Evolutionary conservation across 2,329 filamentous ascomycete genomes (phyloP).

Genomic region (Cytospora paraplurivora): DNA sequence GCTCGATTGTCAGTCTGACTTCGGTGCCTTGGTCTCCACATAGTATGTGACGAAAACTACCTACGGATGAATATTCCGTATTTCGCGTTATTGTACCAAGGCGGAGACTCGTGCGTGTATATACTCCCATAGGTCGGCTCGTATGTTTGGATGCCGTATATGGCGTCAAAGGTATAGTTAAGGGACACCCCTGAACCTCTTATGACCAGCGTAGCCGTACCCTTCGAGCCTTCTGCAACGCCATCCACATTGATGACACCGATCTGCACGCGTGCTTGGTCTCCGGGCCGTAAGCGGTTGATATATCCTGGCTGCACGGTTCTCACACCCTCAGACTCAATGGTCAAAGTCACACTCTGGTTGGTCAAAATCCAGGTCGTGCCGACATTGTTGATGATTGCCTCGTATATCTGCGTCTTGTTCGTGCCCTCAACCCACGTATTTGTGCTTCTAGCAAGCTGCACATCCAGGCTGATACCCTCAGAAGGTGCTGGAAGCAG

Average conservation of each 20-base stretch:
- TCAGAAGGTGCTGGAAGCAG: slow-evolving; percentile 10
- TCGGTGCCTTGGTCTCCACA: neutral
- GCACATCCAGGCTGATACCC: slow-evolving; percentile 8
- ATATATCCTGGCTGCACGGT: slow-evolving; percentile 26
- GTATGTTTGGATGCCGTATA: slow-evolving; percentile 27
- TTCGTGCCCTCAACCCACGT: slow-evolving; percentile 27
- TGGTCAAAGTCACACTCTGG: slow-evolving; percentile 24
- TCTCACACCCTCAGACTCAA: slow-evolving; percentile 21
- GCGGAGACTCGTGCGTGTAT: slow-evolving; percentile 46
- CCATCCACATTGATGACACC: slow-evolving; percentile 21
- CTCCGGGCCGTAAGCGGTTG: slow-evolving; percentile 26
- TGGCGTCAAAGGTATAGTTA: slow-evolving; percentile 22
- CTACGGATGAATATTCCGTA: slow-evolving; percentile 59
- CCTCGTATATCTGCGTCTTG: slow-evolving; percentile 27
- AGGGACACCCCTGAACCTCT: slow-evolving; percentile 13
- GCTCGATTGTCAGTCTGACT: neutral
- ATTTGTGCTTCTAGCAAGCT: slow-evolving; percentile 26
- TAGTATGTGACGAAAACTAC: neutral
- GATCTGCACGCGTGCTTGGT: slow-evolving; percentile 26
- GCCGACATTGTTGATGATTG: slow-evolving; percentile 25
- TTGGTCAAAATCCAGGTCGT: slow-evolving; percentile 24
- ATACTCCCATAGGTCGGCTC: slow-evolving; percentile 36
- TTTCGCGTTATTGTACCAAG: slow-evolving; percentile 58
- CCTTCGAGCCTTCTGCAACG: slow-evolving; percentile 15
- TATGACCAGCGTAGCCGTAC: slow-evolving; percentile 23